These are phyloP conservation scores for Nemania sp. DNA, from an alignment of 2,329 filamentous ascomycete species.

Conservation along the genomic window DNA sequence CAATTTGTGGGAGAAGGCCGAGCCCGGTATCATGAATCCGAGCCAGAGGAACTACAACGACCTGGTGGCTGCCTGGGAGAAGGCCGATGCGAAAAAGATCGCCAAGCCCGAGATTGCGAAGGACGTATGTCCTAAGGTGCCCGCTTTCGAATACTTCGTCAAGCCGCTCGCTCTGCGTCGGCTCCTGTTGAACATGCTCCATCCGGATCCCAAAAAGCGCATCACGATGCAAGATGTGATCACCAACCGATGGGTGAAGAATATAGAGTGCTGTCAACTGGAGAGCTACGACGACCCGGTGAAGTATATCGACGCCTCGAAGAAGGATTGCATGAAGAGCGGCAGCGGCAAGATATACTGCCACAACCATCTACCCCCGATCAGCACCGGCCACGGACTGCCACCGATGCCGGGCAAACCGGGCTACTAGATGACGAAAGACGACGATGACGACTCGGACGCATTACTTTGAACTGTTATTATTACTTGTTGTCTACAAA, in stretches of 20 bases:
- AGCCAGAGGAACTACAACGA: slow-evolving; percentile 63
- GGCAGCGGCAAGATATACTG: slow-evolving; percentile 58
- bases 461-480: neutral
- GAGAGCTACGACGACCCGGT: slow-evolving; percentile 68
- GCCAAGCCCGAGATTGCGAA: slow-evolving; percentile 48
- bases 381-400: slow-evolving; percentile 51
- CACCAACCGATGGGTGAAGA: slow-evolving; percentile 72
- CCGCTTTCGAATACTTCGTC: slow-evolving; percentile 66
- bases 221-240: slow-evolving; percentile 71
- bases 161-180: slow-evolving; percentile 71
- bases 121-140: slow-evolving; percentile 67
- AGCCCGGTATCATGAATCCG: slow-evolving; percentile 41
- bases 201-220: slow-evolving; percentile 74
- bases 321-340: slow-evolving; percentile 53
- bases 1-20: slow-evolving; percentile 75
- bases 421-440: slow-evolving; percentile 49
- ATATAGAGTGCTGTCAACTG: slow-evolving; percentile 77
- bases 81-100: slow-evolving; percentile 63
- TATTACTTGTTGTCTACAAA: neutral
- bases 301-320: slow-evolving; percentile 65
- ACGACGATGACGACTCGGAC: neutral
- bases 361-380: slow-evolving; percentile 61
- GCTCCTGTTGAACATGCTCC: slow-evolving; percentile 78
- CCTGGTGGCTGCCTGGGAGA: slow-evolving; percentile 70
- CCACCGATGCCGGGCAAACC: slow-evolving; percentile 60